Percentiles rank a stretch among this genome's conserved stretches.
Evolutionary conservation across 805 yeast genomes (phyloP).

Genomic region (Hanseniaspora lindneri): DNA sequence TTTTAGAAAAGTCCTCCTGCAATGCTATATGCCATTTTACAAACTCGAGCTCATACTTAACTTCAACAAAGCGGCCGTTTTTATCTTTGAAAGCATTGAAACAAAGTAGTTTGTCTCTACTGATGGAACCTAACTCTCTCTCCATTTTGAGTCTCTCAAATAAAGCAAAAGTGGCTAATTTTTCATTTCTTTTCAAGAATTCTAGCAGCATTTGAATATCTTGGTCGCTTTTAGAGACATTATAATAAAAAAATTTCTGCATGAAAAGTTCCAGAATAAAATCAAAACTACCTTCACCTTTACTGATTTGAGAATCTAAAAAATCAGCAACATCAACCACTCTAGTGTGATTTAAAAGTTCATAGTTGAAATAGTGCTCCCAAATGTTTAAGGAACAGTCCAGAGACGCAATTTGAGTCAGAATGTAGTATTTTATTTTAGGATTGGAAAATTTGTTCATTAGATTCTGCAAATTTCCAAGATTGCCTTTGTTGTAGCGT

Average conservation of each 20-base stretch:
- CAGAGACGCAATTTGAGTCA: background rate
- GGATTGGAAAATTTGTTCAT: background rate
- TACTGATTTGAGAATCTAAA: background rate
- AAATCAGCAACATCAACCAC: background rate
- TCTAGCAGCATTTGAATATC: background rate
- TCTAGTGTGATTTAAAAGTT: background rate
- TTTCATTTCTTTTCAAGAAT: background rate
- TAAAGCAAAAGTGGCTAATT: background rate
- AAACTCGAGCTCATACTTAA: background rate
- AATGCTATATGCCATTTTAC: background rate
- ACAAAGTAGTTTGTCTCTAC: background rate
- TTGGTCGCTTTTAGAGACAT: background rate
- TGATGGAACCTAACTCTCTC: background rate
- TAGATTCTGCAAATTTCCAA: conserved; percentile 1
- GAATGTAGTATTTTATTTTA: background rate
- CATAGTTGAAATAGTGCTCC: background rate
- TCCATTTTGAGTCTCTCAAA: background rate
- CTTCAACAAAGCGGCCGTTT: too few species aligned
- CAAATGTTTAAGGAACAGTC: conserved; percentile 3
- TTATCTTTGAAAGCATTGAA: background rate
- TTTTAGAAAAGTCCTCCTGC: background rate
- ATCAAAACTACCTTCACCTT: background rate
- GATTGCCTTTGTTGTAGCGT: background rate
- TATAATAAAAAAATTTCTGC: background rate
- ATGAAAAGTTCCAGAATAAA: background rate